Percentiles rank a stretch among this genome's conserved stretches.
phyloP scores from a whole-genome alignment of 345 rosid species.

The Orychophragmus violaceus region DNA sequence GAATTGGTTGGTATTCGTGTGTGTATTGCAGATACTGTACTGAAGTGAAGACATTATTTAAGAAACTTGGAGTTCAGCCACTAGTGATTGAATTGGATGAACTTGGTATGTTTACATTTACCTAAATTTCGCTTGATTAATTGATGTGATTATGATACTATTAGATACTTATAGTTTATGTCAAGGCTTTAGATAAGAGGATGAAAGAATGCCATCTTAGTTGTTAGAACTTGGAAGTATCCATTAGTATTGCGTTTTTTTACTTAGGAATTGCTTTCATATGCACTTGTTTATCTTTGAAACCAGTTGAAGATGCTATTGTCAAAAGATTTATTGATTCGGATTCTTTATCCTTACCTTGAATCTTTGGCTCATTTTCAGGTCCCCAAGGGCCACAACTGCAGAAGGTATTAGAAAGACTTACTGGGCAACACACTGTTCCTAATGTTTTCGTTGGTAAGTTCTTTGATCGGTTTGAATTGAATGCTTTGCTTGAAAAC shows the following conservation, averaged over 20 bases:
- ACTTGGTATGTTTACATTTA: conserved; percentile 47
- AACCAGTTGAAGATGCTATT: background rate
- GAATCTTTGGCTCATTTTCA: conserved; percentile 23
- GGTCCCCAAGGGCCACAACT: conserved; percentile 90
- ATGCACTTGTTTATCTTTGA: background rate
- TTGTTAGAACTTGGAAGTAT: background rate
- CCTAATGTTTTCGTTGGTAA: conserved; percentile 95
- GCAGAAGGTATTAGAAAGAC: conserved; percentile 75
- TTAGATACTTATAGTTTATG: background rate
- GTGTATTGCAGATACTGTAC: conserved; percentile 54
- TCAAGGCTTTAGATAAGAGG: background rate
- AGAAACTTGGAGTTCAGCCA: conserved; percentile 68
- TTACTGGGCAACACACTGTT: conserved; percentile 88
- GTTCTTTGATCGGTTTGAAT: background rate
- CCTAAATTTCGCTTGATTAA: background rate
- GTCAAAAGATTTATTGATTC: background rate
- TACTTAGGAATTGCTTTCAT: background rate
- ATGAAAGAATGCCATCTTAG: background rate
- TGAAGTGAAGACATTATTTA: conserved; percentile 86
- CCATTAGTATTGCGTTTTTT: background rate
- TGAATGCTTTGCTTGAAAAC: background rate
- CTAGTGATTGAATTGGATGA: conserved; percentile 85
- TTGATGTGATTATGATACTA: background rate
- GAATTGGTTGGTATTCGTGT: background rate
- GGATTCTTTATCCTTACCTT: background rate